Conservation (phyloP, 1,284 basidiomycete species). For the Coriolopsis trogii region DNA sequence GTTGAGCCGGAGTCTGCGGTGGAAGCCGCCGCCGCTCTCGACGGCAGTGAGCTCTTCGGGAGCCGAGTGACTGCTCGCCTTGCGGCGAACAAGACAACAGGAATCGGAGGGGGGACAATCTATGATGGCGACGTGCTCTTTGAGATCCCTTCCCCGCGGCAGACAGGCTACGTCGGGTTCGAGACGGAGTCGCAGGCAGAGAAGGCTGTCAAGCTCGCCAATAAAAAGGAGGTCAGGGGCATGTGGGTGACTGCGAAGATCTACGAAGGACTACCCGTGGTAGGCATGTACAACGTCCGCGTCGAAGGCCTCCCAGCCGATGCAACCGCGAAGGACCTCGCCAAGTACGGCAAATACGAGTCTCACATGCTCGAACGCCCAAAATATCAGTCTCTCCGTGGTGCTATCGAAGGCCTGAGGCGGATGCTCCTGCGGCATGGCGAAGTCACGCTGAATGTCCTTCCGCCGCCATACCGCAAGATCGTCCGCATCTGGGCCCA, state of each 20-base stretch:
- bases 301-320: conserved; percentile 54
- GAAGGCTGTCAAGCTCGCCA: conserved; percentile 45
- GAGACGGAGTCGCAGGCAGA: conserved; percentile 47
- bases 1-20: conserved; percentile 48
- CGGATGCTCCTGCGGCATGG: conserved; percentile 42
- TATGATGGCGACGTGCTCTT: conserved; percentile 54
- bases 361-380: conserved; percentile 31
- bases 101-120: conserved; percentile 39
- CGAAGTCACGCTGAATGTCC: conserved; percentile 46
- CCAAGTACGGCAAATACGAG: conserved; percentile 40
- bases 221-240: conserved; percentile 38
- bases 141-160: conserved; percentile 45
- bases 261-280: conserved; percentile 57
- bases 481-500: conserved; percentile 53
- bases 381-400: conserved; percentile 47
- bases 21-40: conserved; percentile 48
- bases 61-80: conserved; percentile 44
- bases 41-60: conserved; percentile 45
- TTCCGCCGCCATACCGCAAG: conserved; percentile 55
- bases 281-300: conserved; percentile 58
- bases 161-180: conserved; percentile 62
- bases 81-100: conserved; percentile 37
- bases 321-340: conserved; percentile 43
- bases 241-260: conserved; percentile 46
- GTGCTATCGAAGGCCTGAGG: conserved; percentile 44